Base-by-base conservation (phyloP, 371 early-diverging fungal species). In the Smittium culicis region DNA sequence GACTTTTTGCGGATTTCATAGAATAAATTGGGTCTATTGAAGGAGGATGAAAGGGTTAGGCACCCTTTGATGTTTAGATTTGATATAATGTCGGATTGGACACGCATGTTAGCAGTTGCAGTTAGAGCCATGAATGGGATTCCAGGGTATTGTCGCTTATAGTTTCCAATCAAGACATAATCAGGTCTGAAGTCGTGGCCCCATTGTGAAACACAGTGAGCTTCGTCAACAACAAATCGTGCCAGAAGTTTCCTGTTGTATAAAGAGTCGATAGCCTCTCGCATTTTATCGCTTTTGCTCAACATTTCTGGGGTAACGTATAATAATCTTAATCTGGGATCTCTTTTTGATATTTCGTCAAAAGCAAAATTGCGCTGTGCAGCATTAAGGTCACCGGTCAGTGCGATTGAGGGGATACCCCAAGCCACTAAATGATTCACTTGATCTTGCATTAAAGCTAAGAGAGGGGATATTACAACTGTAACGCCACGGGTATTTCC, bases 371-470 rank as follows among this genome's bases (percentile, higher is more conserved):
- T 68, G 27, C 85, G 82, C 61, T 85, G 77, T 24, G 73, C 76
- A 0, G 74, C 78, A 1, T 74, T 68, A 34, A 85, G 71, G 2
- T 82, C 73, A n/a, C 94, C 85, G 16, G 83, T 84, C 0, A 99
- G 61, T 27, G 88, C 81, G 8, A 86, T 78, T 0, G 98, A 89
- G 2, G 84, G 79, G 35, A 99, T 84, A 0, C 91, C 92, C 67
- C 84, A 81, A 2, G 73, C 66, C 14, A 92, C 72, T 8, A 99
- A 81, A 54, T 88, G 86, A 54, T 83, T 75, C 1, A 99, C 90
- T 78, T 99, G 99, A 76, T 99, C 99, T 64, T 96, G 88, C 82
- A 99, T 99, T 57, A 99, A 83, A 32, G 97, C 93, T 30, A 99
- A 77, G 11, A 99, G 80, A 0, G 99, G 99, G 3, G 98, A 94